These are phyloP conservation scores for Oldenlandia corymbosa DNA, from an alignment of 257 asterid genomes.

Conservation along the genomic window DNA sequence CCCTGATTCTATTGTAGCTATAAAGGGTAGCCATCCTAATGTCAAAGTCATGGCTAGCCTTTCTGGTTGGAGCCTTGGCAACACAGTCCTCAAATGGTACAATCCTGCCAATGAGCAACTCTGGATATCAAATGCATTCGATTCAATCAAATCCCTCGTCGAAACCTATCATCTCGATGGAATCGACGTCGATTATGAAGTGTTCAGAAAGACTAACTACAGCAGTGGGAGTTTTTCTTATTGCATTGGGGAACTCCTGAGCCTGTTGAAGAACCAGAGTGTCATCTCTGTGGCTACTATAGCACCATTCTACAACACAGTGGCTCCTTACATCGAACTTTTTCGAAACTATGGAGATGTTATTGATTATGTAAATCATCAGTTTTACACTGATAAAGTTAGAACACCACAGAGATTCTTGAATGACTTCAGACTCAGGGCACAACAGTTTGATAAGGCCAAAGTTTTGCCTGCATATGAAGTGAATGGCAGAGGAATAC, in stretches of 20 bases:
- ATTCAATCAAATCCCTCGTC: slow-evolving; percentile 44
- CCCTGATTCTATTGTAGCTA: slow-evolving; percentile 38
- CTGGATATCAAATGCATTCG: slow-evolving; percentile 59
- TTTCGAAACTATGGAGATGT: slow-evolving; percentile 28
- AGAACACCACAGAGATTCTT: slow-evolving; percentile 35
- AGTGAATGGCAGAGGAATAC: slow-evolving; percentile 73
- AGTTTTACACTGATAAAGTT: slow-evolving; percentile 58
- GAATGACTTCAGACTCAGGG: slow-evolving; percentile 39
- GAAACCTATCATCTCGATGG: slow-evolving; percentile 53
- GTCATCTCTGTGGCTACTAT: slow-evolving; percentile 50
- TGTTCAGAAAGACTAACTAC: slow-evolving; percentile 36
- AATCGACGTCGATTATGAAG: slow-evolving; percentile 62
- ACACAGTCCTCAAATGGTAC: slow-evolving; percentile 48
- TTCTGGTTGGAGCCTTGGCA: slow-evolving; percentile 62
- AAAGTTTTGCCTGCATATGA: slow-evolving; percentile 67
- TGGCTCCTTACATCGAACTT: slow-evolving; percentile 40
- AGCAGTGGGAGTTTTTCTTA: slow-evolving; percentile 40
- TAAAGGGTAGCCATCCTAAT: slow-evolving; percentile 48
- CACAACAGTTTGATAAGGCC: slow-evolving; percentile 28
- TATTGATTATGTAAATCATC: slow-evolving; percentile 63
- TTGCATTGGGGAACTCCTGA: slow-evolving; percentile 63
- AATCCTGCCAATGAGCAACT: slow-evolving; percentile 29
- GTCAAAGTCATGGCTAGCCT: slow-evolving; percentile 70
- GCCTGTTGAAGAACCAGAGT: slow-evolving; percentile 47
- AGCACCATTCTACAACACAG: slow-evolving; percentile 54